phyloP scores from a whole-genome alignment of 805 yeast genomes.

The Hanseniaspora guilliermondii region DNA sequence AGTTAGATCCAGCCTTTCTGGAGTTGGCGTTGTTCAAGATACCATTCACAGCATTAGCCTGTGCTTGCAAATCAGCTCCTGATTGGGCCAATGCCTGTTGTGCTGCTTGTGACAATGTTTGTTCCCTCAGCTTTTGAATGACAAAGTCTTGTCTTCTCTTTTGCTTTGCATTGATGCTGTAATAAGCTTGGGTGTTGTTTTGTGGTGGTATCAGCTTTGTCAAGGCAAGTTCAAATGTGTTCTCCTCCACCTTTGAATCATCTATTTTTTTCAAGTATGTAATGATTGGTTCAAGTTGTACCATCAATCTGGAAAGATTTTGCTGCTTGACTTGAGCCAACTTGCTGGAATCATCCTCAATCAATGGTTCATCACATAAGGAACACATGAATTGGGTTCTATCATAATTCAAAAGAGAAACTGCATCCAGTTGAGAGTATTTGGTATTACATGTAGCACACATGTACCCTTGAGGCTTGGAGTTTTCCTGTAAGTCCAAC shows the following conservation, averaged over 20 bases:
- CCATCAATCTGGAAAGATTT: conserved; percentile 71
- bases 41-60: conserved; percentile 19
- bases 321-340: conserved; percentile 73
- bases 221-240: conserved; percentile 75
- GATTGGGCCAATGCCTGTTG: conserved; percentile 25
- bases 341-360: conserved; percentile 80
- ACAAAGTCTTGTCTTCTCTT: conserved; percentile 26
- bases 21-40: conserved; percentile 31
- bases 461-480: conserved; percentile 86
- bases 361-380: conserved; percentile 60
- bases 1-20: conserved; percentile 44
- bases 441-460: conserved; percentile 77
- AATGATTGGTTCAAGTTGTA: conserved; percentile 78
- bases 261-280: conserved; percentile 71
- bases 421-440: conserved; percentile 77
- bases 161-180: conserved; percentile 43
- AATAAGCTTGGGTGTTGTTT: conserved; percentile 54
- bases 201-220: conserved; percentile 77
- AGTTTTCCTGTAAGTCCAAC: conserved; percentile 69
- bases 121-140: conserved; percentile 14
- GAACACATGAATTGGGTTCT: conserved; percentile 73
- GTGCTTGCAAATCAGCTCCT: conserved; percentile 16
- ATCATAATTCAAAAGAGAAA: conserved; percentile 67
- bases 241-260: conserved; percentile 69
- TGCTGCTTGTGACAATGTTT: conserved; percentile 16